Base-by-base conservation (phyloP, 495 filamentous ascomycete species). In the Usnea hakonensis region DNA sequence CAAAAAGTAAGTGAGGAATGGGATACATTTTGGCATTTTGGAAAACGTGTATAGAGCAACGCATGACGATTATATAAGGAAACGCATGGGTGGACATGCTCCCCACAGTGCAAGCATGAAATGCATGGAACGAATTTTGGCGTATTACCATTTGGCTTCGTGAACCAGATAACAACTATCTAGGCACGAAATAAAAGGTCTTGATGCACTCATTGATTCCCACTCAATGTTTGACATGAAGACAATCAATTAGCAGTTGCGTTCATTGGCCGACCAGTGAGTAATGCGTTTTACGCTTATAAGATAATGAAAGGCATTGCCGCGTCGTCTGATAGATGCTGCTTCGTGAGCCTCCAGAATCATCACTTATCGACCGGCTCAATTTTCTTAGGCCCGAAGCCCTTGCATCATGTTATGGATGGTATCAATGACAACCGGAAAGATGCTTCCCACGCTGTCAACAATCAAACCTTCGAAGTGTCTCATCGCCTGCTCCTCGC, bases 371-470 rank as follows among this genome's bases (percentile, higher is more conserved):
- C 46, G 9, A 28, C 23, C 46, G 46, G 46, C 23, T 23, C 10
- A 17, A 30, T 16, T 5, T 30, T 11, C 16, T 56, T 62, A 95
- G 37, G 87, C 85, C 70, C 90, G 84, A 77, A 91, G 94, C 43
- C 87, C 85, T 79, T 97, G 94, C 69, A 95, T 87, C 77, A 97
- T 83, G 58, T 90, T 93, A 81, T 99, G 94, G 68, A 96, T 77
- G 58, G 88, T 82, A 80, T 99, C 94, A 79, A 97, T 97, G 37
- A 97, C 87, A 26, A 95, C 91, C 7, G 91, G 90, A 66, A 92
- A 87, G 55, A 95, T 85, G 37, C 89, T 90, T 72, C 88, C 91
- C 44, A 91, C 82, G 65, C 89, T 95, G 69, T 95, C 90, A 60
- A 90, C 86, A 71, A 97, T 96, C 57, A 97, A 78, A 61, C 83